phyloP scores from a whole-genome alignment of 768 basidiomycete species.

The Mycena amicta region DNA sequence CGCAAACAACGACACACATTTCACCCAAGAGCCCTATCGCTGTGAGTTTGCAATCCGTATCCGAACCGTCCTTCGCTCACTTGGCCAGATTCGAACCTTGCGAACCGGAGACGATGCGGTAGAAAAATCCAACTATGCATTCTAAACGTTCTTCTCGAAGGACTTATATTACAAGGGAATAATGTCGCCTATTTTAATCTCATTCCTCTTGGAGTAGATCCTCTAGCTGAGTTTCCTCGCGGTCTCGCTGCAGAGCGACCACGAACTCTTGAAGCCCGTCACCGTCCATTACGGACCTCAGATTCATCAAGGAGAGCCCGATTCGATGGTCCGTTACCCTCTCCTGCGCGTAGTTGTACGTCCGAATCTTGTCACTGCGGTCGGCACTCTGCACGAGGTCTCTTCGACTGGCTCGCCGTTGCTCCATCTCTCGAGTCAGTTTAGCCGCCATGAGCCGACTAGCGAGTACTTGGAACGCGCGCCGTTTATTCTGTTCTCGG shows the following conservation, averaged over 20 bases:
- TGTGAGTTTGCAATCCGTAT: too few species aligned
- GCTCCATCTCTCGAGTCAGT: constrained; percentile 67
- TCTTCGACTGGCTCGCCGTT: constrained; percentile 67
- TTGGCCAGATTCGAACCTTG: too few species aligned
- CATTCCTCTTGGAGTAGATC: constrained; percentile 44
- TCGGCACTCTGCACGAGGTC: constrained; percentile 82
- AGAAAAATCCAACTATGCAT: too few species aligned
- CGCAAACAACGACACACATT: too few species aligned
- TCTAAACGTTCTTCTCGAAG: too few species aligned
- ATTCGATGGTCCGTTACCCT: constrained; percentile 93
- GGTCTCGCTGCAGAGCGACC: constrained; percentile 55
- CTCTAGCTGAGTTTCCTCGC: constrained; percentile 59
- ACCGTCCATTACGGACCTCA: constrained; percentile 66
- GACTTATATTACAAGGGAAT: too few species aligned
- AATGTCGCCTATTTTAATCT: too few species aligned
- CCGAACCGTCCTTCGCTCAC: too few species aligned
- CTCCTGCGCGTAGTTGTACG: constrained; percentile 95
- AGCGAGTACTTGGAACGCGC: constrained; percentile 88
- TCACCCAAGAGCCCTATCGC: too few species aligned
- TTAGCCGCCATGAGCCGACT: constrained; percentile 85
- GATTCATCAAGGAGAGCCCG: constrained; percentile 71
- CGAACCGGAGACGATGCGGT: too few species aligned
- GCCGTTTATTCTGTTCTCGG: constrained; percentile 74
- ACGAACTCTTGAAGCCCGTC: constrained; percentile 62
- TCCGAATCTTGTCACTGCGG: constrained; percentile 92